These are phyloP conservation scores for Lumnitzera littorea DNA, from an alignment of 345 rosid genomes.

Conservation along the genomic window DNA sequence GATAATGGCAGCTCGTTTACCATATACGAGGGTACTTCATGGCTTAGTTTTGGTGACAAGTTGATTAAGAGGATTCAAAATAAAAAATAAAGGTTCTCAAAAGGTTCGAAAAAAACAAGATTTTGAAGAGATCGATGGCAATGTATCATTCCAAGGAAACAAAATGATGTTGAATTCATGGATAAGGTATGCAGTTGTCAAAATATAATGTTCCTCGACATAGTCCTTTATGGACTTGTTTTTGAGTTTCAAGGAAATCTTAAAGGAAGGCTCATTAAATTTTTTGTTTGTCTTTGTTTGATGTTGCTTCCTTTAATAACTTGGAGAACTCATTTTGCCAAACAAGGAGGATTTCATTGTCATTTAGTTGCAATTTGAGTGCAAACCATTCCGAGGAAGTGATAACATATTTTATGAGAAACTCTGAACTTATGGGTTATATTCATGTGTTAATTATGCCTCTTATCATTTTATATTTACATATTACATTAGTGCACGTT, in stretches of 20 bases:
- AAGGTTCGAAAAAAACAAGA: conserved; percentile 62
- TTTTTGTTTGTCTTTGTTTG: not conserved
- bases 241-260: too few relatives aligned
- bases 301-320: conserved; percentile 24
- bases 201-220: too few relatives aligned
- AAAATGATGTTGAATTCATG: conserved; percentile 80
- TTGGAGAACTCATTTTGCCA: conserved; percentile 33
- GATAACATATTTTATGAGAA: too few relatives aligned
- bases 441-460: too few relatives aligned
- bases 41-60: conserved; percentile 95
- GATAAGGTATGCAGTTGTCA: conserved; percentile 46
- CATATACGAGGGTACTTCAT: conserved; percentile 96
- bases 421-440: conserved; percentile 34
- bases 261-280: too few relatives aligned
- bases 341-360: conserved; percentile 54
- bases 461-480: too few relatives aligned
- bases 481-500: too few relatives aligned
- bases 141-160: conserved; percentile 66
- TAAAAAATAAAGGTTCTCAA: conserved; percentile 69
- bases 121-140: conserved; percentile 79
- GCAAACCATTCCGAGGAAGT: conserved; percentile 35
- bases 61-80: conserved; percentile 67
- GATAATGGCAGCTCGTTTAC: conserved; percentile 89
- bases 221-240: too few relatives aligned
- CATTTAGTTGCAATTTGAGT: conserved; percentile 45